Evolutionary conservation across 345 rosid species (phyloP), one percentile per base, ranked within the genome.

Genomic region (Salix suchowensis): DNA sequence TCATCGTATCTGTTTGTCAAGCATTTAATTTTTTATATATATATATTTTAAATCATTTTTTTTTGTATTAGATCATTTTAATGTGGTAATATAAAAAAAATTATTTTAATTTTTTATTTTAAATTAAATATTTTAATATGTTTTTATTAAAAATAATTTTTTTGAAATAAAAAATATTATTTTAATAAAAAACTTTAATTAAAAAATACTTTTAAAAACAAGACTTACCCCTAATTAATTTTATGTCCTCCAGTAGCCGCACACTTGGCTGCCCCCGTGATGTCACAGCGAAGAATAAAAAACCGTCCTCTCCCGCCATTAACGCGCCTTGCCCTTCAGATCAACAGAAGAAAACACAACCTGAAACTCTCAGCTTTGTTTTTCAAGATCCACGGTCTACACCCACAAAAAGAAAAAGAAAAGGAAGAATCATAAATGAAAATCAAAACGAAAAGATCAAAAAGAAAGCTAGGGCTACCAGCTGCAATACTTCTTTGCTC

Each of bases 361-460:
- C 62, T 12, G 26, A 58, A 23, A 58, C n/a, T 54, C 28, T 13
- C 16, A 58, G 14, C 23, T 58, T n/a, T 58, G 24, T 1, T 18
- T 52, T 71, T 48, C 39, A 60, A 64, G 40, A 9, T 13, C 73
- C 14, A 13, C 24, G 7, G 34, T 11, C 1, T 2, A 73, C 18
- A 39, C 0, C 30, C 54, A 11, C 3, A 19, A 15, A 32, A 15
- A 32, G 6, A 3, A 10, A 32, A 23, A 15, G 7, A 2, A 30
- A 30, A 46, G 24, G 6, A 42, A 23, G 37, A 28, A 19, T 19
- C 24, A 26, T 73, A 77, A 77, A 93, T 93, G 97, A 91, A 87
- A 87, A 79, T 74, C 77, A 90, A 88, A 80, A 74, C 87, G 70
- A 93, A 86, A 86, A 83, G 85, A 44, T 88, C 89, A 32, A 87